phyloP scores from a whole-genome alignment of 257 asterid genomes.

The Jacaranda mimosifolia region DNA sequence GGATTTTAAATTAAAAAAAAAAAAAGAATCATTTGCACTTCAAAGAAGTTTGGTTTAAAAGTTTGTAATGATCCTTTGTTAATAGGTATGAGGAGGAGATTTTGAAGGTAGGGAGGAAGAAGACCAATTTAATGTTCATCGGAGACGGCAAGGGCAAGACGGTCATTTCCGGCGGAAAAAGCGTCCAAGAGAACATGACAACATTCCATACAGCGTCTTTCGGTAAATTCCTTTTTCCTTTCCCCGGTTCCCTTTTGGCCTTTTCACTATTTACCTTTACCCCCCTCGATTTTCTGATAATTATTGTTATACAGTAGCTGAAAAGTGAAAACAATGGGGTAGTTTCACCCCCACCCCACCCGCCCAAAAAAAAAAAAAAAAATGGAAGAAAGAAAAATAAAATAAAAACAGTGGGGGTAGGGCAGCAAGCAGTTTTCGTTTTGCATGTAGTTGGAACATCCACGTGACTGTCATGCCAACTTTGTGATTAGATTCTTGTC shows the following conservation, averaged over 20 bases:
- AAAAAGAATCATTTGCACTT: too few species aligned
- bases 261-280: constrained; percentile 24
- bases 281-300: constrained; percentile 5
- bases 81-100: constrained; percentile 77
- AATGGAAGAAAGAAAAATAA: too few species aligned
- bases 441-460: constrained; percentile 36
- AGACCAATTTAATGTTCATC: constrained; percentile 82
- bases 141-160: constrained; percentile 97
- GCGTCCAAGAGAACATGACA: constrained; percentile 66
- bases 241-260: neutral
- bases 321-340: constrained; percentile 28
- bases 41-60: too few species aligned
- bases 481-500: constrained; percentile 31
- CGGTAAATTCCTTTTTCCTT: constrained; percentile 53
- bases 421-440: constrained; percentile 27
- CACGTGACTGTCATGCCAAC: constrained; percentile 45
- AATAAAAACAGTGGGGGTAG: too few species aligned
- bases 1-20: too few species aligned
- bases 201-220: constrained; percentile 93
- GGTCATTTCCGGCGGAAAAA: constrained; percentile 83
- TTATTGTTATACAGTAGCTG: neutral
- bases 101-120: constrained; percentile 87
- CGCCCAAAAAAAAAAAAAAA: too few species aligned
- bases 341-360: too few species aligned
- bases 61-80: neutral